Evolutionary conservation across 2,329 filamentous ascomycete species (phyloP), one percentile per base, ranked within the genome.

Genomic region (Fusarium circinatum): DNA sequence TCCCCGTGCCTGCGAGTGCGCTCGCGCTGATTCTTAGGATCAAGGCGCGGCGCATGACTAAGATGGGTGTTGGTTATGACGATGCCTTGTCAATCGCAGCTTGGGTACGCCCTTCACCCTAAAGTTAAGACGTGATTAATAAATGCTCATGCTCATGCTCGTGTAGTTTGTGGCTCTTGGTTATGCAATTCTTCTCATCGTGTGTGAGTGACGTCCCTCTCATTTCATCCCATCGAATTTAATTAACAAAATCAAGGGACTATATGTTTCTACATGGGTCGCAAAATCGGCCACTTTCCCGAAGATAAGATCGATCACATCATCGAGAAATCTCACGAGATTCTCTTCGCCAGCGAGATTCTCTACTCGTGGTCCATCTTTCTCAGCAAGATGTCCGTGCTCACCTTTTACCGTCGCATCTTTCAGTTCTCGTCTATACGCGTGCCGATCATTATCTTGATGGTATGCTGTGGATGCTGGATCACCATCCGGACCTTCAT

Each of bases 341-440:
- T 74, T 3, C 70, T 74, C 30, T 73, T 73, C 45, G 44, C 26
- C 1, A 73, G 71, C 49, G 71, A 73, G 26, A 74, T 69, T 3
- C 41, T 71, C 5, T 81, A 81, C 17, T 71, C 76, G 3, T 76
- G 72, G 56, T 77, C 79, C 3, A 75, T 82, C 11, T 78, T 73
- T 8, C 75, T 74, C n/a, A 71, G 72, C 15, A 81, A 82, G 56
- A 61, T 80, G 13, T 64, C 80, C 2, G 73, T 81, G 2, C 71
- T 82, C 15, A 71, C 61, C 22, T 76, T 82, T 42, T 82, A 81
- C 63, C 78, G 76, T 41, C 75, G 79, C 30, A 36, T 80, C 5
- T 82, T 81, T 47, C 71, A 62, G 3, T 62, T 77, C 34, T 72
- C 78, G 2, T 65, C 66, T 8, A 80, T 81, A 47, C 75, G 75